Percentiles rank a stretch among this genome's conserved stretches.
Conservation (phyloP, 306 rosid species). For the Cercis canadensis region DNA sequence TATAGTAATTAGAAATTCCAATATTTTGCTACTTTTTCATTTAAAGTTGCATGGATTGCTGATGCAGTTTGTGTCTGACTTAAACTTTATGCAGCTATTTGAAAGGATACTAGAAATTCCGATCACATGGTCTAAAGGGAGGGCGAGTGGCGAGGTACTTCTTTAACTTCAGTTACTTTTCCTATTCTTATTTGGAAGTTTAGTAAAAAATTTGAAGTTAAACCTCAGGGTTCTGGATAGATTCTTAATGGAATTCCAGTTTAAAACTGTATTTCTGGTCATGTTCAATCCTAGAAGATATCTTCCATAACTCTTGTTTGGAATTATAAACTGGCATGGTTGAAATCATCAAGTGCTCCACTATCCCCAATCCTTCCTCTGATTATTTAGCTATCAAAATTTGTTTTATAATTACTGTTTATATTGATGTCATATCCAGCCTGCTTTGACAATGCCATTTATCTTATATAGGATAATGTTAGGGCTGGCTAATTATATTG, state of each 20-base stretch:
- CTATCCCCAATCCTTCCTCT: background rate
- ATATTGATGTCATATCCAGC: conserved; percentile 24
- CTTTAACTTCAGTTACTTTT: conserved; percentile 46
- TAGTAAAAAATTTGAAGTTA: conserved; percentile 18
- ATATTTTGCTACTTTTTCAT: conserved; percentile 13
- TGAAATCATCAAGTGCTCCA: conserved; percentile 13
- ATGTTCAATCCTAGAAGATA: conserved; percentile 3
- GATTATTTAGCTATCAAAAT: conserved; percentile 20
- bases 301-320: conserved; percentile 26
- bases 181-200: conserved; percentile 21
- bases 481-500: background rate
- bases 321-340: conserved; percentile 11
- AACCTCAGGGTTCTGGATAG: background rate
- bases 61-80: conserved; percentile 33
- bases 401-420: conserved; percentile 13
- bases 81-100: conserved; percentile 74
- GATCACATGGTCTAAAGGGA: conserved; percentile 83
- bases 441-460: background rate
- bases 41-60: conserved; percentile 32
- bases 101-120: conserved; percentile 92
- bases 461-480: background rate
- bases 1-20: conserved; percentile 32
- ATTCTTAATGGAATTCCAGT: background rate
- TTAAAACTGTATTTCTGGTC: conserved; percentile 9
- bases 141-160: conserved; percentile 95